phyloP scores from a whole-genome alignment of 148 eudicot species.

The Rhododendron vialii region DNA sequence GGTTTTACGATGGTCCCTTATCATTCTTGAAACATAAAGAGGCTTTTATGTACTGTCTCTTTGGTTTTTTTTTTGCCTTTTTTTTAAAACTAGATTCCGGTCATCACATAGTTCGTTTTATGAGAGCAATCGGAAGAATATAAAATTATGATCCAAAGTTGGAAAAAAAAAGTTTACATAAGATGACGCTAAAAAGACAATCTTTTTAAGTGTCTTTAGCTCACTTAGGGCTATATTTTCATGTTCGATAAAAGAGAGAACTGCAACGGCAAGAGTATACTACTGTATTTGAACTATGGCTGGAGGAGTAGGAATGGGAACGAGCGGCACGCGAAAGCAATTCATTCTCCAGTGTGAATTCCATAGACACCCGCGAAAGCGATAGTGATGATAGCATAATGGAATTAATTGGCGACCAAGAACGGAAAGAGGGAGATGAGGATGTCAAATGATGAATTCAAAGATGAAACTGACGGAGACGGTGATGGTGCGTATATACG shows the following conservation, averaged over 20 bases:
- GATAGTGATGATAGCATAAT: conserved; percentile 6
- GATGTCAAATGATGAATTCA: conserved; percentile 4
- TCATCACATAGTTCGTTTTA: neutral
- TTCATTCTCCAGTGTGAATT: conserved; percentile 1
- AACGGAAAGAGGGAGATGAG: conserved; percentile 15
- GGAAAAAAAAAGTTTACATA: too few species aligned
- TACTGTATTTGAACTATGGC: neutral
- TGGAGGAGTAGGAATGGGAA: neutral
- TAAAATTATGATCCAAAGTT: too few species aligned
- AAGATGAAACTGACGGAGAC: conserved; percentile 33
- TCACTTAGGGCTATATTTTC: too few species aligned
- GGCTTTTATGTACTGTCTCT: neutral
- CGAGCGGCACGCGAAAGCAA: neutral
- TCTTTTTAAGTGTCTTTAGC: too few species aligned
- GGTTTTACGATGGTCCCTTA: neutral
- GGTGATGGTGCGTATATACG: conserved; percentile 29
- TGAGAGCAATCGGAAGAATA: neutral
- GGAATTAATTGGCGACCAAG: conserved; percentile 6
- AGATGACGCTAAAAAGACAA: neutral
- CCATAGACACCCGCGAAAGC: neutral
- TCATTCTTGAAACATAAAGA: neutral
- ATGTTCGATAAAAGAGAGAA: neutral
- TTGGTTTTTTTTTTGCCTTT: too few species aligned
- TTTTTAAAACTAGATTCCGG: neutral
- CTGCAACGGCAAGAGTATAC: neutral